Conservation (phyloP, 1,284 basidiomycete species). For the Moesziomyces antarcticus region DNA sequence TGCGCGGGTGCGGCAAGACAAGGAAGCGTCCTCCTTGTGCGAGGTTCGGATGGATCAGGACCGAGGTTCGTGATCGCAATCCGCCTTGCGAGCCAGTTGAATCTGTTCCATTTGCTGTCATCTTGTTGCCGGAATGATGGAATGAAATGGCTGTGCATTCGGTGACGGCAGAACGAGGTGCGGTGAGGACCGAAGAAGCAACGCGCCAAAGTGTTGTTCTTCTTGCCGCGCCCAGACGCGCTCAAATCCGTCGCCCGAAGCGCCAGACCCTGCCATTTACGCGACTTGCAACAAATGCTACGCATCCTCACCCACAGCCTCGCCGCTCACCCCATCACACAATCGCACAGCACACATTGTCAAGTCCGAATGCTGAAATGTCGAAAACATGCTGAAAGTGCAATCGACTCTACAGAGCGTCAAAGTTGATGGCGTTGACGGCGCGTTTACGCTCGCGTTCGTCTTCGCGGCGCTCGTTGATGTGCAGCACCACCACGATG, state of each 20-base stretch:
- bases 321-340: too few relatives aligned
- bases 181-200: background rate
- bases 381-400: background rate
- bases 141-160: background rate
- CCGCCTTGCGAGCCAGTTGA: background rate
- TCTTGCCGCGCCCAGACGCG: background rate
- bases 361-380: background rate
- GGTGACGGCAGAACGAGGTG: too few relatives aligned
- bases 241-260: background rate
- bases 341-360: too few relatives aligned
- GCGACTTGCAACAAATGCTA: background rate
- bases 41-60: constrained; percentile 26
- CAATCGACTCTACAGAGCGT: constrained; percentile 75
- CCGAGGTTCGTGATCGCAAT: constrained; percentile 18
- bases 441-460: constrained; percentile 86
- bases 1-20: constrained; percentile 44
- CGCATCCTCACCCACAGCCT: too few relatives aligned
- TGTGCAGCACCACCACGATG: constrained; percentile 86
- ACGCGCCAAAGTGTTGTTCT: background rate
- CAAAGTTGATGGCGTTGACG: constrained; percentile 95
- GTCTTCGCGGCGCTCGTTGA: constrained; percentile 93
- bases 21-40: constrained; percentile 21
- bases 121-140: constrained; percentile 1
- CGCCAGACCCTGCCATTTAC: background rate
- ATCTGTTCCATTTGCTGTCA: background rate